A percentile compares a stretch with the other conserved stretches of the same genome.
Conservation (phyloP, 768 basidiomycete genomes). For the Phlebiopsis flavidoalba region DNA sequence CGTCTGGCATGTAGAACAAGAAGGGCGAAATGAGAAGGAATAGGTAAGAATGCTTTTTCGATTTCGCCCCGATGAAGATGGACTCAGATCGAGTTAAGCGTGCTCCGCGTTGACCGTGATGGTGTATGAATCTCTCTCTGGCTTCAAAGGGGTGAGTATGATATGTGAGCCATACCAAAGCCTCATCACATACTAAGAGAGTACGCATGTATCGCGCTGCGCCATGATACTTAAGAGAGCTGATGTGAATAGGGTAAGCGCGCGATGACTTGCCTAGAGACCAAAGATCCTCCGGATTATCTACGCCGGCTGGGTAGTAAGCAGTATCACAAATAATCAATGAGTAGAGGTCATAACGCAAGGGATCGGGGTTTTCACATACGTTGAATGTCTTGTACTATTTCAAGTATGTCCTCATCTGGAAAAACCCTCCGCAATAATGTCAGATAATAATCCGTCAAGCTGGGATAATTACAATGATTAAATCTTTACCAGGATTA, state of each 20-base stretch:
- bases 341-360: background rate
- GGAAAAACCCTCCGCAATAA: too few relatives aligned
- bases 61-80: slow-evolving; percentile 22
- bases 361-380: background rate
- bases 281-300: background rate
- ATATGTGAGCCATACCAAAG: background rate
- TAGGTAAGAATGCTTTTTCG: background rate
- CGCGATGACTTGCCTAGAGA: background rate
- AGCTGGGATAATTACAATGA: too few relatives aligned
- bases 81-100: slow-evolving; percentile 33
- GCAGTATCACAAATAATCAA: background rate
- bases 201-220: background rate
- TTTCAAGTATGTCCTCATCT: background rate
- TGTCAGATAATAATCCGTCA: too few relatives aligned
- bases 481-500: too few relatives aligned
- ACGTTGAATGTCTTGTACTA: background rate
- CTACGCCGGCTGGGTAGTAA: background rate
- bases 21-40: slow-evolving; percentile 1
- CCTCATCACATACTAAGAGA: background rate
- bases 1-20: slow-evolving; percentile 31
- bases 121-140: slow-evolving; percentile 33
- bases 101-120: slow-evolving; percentile 36
- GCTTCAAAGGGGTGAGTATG: slow-evolving; percentile 16
- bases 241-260: background rate
- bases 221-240: background rate